Base-by-base conservation (phyloP, 2,329 filamentous ascomycete genomes). In the Epichloe glyceriae region DNA sequence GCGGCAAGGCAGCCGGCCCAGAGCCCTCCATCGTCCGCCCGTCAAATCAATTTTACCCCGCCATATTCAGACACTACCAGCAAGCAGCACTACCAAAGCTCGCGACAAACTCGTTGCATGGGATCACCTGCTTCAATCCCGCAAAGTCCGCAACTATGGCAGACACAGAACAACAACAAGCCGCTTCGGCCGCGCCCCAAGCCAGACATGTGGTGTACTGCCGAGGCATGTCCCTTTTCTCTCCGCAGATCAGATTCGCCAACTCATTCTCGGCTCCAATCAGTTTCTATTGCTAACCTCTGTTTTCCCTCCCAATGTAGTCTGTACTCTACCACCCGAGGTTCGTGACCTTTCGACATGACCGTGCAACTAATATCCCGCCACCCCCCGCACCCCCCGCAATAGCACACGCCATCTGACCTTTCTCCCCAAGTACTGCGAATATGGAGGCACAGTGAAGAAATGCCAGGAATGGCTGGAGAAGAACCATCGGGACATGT, bases 401-500 rank as follows among this genome's bases (percentile, higher is more conserved):
- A 30, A 44, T 14, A 44, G 15, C 11, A n/a, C 7, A 53, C 41
- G 46, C 30, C n/a, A 49, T 39, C 37, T 30, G 20, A 26, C 43
- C 44, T 50, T 38, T 48, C 5, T 5, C 3, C 3, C 2, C 3
- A 15, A 97, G 93, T 98, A 96, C 73, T 98, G 93, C 75, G 93
- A 98, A 72, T 97, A 96, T 70, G 93, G 93, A 64, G 91, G 90
- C 57, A 97, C 90, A 39, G 84, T 86, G 22, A 95, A 89, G 71
- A 98, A 96, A 73, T 98, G 93, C 73, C 86, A 91, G 69, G 90
- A 97, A 67, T 98, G 93, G 93, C 82, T 98, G 19, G 73, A 88
- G 62, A 79, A 83, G 57, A 77, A 82, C 57, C 78, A 95, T 60
- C 79, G 82, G 3, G 74, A 78, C 45, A 72, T 96, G 66, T 94